Percentiles rank a stretch among this genome's conserved stretches.
phyloP scores from a whole-genome alignment of 768 basidiomycete species.

The Gymnopilus dilepis region DNA sequence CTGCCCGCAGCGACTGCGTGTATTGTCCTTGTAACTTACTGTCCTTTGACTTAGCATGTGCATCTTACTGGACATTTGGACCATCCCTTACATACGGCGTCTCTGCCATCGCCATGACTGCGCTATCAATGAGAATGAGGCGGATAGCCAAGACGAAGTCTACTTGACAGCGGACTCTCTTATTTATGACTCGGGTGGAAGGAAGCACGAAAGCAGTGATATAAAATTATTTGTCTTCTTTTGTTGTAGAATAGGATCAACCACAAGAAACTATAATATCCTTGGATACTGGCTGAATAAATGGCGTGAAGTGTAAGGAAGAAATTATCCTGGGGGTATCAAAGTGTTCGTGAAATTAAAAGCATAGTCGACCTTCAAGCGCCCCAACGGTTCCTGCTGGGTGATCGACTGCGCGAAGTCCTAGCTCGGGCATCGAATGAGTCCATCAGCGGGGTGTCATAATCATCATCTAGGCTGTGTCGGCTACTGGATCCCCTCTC shows the following conservation, averaged over 20 bases:
- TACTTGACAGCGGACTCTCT: slow-evolving; percentile 23
- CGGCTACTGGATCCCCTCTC: slow-evolving; percentile 21
- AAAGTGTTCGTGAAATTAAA: slow-evolving; percentile 1
- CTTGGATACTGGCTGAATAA: not conserved
- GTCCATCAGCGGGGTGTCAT: slow-evolving; percentile 22
- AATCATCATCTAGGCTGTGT: slow-evolving; percentile 17
- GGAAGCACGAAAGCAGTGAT: slow-evolving; percentile 1
- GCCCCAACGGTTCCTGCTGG: slow-evolving; percentile 18
- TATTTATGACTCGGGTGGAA: slow-evolving; percentile 21
- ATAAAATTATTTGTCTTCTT: not conserved
- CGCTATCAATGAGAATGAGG: slow-evolving; percentile 63
- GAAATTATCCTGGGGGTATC: slow-evolving; percentile 7
- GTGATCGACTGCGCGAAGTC: slow-evolving; percentile 25
- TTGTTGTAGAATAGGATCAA: slow-evolving; percentile 2
- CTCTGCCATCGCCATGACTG: slow-evolving; percentile 68
- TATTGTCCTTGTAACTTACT: not conserved
- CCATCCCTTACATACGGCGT: slow-evolving; percentile 76
- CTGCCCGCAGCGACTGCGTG: not conserved
- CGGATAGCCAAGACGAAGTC: slow-evolving; percentile 46
- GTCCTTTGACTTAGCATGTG: slow-evolving; percentile 63
- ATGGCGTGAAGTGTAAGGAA: not conserved
- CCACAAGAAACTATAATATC: not conserved
- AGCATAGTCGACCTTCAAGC: slow-evolving; percentile 1
- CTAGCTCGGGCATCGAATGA: slow-evolving; percentile 22
- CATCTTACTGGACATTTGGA: slow-evolving; percentile 87